Percentiles rank a stretch among this genome's conserved stretches.
Conservation (phyloP, 78 protist species). For the Ministeria vibrans region DNA sequence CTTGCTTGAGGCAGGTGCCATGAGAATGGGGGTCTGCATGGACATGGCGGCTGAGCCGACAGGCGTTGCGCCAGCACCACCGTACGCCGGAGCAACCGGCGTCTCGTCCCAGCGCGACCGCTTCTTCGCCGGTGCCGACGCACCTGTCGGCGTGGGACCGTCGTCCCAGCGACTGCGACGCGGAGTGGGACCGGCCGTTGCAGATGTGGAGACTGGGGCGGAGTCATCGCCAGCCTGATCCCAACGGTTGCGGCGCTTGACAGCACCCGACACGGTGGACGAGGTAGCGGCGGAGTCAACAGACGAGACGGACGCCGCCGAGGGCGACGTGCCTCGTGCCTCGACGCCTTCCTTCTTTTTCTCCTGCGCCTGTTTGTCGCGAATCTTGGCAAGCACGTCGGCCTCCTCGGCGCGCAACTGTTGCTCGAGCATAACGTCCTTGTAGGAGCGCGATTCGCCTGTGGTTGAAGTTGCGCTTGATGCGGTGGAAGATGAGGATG, state of each 20-base stretch:
- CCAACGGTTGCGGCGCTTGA: constrained; percentile 4
- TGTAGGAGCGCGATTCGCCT: constrained; percentile 6
- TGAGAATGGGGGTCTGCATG: constrained; percentile 34
- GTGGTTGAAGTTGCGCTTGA: neutral
- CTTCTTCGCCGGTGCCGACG: neutral
- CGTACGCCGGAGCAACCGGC: constrained; percentile 27
- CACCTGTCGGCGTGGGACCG: neutral
- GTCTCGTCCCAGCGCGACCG: constrained; percentile 83
- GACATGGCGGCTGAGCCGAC: constrained; percentile 44
- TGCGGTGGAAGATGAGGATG: neutral
- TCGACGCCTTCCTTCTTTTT: neutral
- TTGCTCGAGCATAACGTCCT: constrained; percentile 1
- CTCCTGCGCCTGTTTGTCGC: neutral
- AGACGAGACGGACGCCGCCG: neutral
- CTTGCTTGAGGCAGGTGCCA: constrained; percentile 9
- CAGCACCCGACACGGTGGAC: neutral
- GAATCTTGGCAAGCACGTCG: neutral
- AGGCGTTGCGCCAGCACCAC: constrained; percentile 30
- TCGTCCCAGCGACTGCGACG: constrained; percentile 11
- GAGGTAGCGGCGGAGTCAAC: neutral
- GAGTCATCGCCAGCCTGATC: neutral
- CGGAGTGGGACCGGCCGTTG: neutral
- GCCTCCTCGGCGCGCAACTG: neutral
- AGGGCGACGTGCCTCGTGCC: neutral
- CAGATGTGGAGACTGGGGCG: neutral